Base-by-base conservation (phyloP, 2,329 filamentous ascomycete genomes). In the Aspergillus quadrilineatus region DNA sequence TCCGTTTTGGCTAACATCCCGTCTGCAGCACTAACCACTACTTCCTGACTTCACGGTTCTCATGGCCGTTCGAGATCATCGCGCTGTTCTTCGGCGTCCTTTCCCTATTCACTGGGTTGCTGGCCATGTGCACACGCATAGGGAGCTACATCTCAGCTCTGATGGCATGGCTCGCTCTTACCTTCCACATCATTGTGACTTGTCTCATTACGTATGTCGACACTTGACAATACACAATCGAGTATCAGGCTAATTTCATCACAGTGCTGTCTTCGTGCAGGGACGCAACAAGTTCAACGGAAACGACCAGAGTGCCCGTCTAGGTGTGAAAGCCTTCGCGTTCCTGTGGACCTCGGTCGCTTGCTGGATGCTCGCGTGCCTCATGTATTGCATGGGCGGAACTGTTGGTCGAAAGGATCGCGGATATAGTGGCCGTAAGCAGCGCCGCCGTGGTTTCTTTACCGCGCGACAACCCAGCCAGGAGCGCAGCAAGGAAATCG, bases 11-110 rank as follows among this genome's bases (percentile, higher is more conserved):
- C 50, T 53, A 6, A 26, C 32, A 37, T 30, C 47, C 51, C 54
- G 22, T 43, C 15, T 15, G 8, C 56, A 80, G 88, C 37, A 75
- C 77, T 8, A 80, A 85, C 64, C 84, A 79, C 60, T 96, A 87
- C 80, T 97, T 83, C 78, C 90, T 92, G 76, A 82, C 94, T 70
- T 95, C 91, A 78, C 85, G 93, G 41, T 96, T 97, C 79, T 89
- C 90, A 73, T 97, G 93, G 84, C 90, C 92, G 37, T 94, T 96
- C 75, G 89, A 89, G 78, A 79, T 97, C 55, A 87, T 97, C 63
- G 85, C 86, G 15, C 83, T 97, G 37, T 86, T 96, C 80, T 94
- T 96, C 73, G 84, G 71, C 45, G 73, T 77, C 12, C 60, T 69
- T 54, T 75, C 77, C 2, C 72, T 82, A 14, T 69, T 80, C 57